Evolutionary conservation across 805 yeast species (phyloP), one percentile per base, ranked within the genome.

Genomic region (Saturnispora galanensis): DNA sequence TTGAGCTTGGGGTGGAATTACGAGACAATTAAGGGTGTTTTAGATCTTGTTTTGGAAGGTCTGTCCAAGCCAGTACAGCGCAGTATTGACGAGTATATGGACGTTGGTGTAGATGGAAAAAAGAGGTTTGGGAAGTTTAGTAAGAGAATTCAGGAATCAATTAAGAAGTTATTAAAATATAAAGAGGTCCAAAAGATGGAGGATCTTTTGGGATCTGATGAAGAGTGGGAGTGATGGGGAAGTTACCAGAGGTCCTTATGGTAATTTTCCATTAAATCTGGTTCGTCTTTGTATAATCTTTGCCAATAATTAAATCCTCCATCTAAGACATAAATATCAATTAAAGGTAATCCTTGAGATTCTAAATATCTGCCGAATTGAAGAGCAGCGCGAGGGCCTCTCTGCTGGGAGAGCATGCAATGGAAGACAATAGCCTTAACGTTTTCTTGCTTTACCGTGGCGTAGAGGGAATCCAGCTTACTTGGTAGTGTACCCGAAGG

Each of bases 281-380:
- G 50, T 53, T 88, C 94, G 2, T 65, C 68, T 1, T 96, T 95
- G 56, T 81, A 89, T 6, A 65, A 57, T 41, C 70, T 67, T 52
- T 85, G 95, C 97, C 97, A 90, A 44, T 71, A 71, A 34, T 73
- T 75, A 61, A 90, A 93, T 0, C 98, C 97, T 4, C 96, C 97
- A 48, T 72, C 63, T 31, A 93, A 65, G 2, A 90, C 81, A 71
- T 78, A 82, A 2, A 90, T 77, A 5, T 58, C 50, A 4, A 58
- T 37, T 2, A 47, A 33, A 30, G 71, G 65, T 6, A 61, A 56
- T 2, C 63, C 59, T 30, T 59, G 54, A 21, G 56, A 57, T 16
- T 49, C 45, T 11, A 73, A 64, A 50, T 69, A 68, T 45, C 81
- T 62, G 50, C 70, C 56, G 54, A 83, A 82, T 53, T 67, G 68